A percentile compares a stretch with the other conserved stretches of the same genome.
These are phyloP conservation scores for Fusarium irregulare DNA, from an alignment of 2,329 filamentous ascomycete genomes.

Conservation along the genomic window DNA sequence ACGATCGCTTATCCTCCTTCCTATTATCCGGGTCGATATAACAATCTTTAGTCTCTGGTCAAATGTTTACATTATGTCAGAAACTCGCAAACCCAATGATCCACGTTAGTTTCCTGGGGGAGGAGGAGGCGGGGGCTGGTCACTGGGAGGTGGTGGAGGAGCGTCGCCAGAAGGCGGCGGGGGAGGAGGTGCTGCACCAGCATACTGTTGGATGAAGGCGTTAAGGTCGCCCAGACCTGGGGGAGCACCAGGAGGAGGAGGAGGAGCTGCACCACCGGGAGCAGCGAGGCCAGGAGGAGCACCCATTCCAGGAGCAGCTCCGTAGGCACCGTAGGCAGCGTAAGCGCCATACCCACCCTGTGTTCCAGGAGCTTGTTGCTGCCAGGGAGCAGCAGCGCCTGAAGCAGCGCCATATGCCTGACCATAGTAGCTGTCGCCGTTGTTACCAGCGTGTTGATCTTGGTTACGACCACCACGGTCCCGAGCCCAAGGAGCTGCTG, in stretches of 20 bases:
- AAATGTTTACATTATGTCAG: constrained; percentile 18
- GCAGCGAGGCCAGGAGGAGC: constrained; percentile 56
- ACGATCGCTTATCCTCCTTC: constrained; percentile 15
- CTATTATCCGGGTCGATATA: constrained; percentile 3
- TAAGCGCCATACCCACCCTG: constrained; percentile 69
- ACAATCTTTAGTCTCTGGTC: constrained; percentile 9
- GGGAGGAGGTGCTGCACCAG: constrained; percentile 65
- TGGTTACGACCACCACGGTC: constrained; percentile 66
- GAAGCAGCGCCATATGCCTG: constrained; percentile 47
- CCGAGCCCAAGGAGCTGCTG: constrained; percentile 70
- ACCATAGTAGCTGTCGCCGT: constrained; percentile 48
- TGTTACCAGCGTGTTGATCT: constrained; percentile 50
- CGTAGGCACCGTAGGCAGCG: constrained; percentile 61
- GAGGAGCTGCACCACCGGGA: constrained; percentile 59
- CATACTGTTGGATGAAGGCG: constrained; percentile 75
- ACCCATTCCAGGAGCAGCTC: constrained; percentile 58
- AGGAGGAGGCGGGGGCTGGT: constrained; percentile 73
- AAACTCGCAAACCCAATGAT: constrained; percentile 5
- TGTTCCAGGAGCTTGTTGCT: constrained; percentile 64
- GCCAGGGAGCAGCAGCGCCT: constrained; percentile 61
- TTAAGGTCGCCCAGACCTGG: constrained; percentile 69
- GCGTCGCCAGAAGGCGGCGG: constrained; percentile 67
- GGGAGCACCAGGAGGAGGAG: constrained; percentile 56
- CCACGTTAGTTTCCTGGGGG: constrained; percentile 56
- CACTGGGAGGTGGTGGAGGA: constrained; percentile 72